Base-by-base conservation (phyloP, 2,329 filamentous ascomycete species). In the Lanzia echinophila region DNA sequence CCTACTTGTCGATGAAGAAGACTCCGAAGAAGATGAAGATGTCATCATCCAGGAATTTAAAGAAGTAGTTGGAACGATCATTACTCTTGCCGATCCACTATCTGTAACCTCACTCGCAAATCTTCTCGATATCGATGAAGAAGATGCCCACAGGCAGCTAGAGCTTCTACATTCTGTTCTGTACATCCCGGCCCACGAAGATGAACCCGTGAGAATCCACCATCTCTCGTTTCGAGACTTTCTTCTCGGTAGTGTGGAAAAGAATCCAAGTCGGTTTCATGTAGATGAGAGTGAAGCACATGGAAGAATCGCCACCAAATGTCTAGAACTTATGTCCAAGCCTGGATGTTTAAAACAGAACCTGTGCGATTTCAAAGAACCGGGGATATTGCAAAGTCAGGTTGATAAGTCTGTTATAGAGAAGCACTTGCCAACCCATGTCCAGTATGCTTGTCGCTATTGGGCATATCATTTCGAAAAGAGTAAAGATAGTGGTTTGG, bases 281-380 rank as follows among this genome's bases (percentile, higher is more conserved):
- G 61, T 73, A 39, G 60, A 75, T 20, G 68, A 72, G 55, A 59
- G 55, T 46, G 15, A 59, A 17, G 59, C 65, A 20, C 65, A 76
- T 54, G 22, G 61, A 28, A 57, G 50, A 2, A 53, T 74, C 1
- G 68, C 69, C 0, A 51, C 36, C 15, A 28, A 60, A n/a, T 76
- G 72, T 57, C 53, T 76, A 19, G 38, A 67, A 36, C 56, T 73
- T 1, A 66, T 74, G 62, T 58, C 36, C 3, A 59, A 32, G 7
- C 13, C 15, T 22, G 45, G 17, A 12, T 57, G 51, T 34, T 62
- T 76, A 1, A 69, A 62, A 33, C 57, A 63, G 55, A 60, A 75
- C 50, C 70, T 75, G 2, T 74, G 70, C 56, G 53, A 53, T 3
- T 49, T 72, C 1, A 12, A 48, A n/a, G n/a, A 34, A 15, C 67